phyloP scores from a whole-genome alignment of 2,329 filamentous ascomycete genomes.

The Botryotinia calthae region DNA sequence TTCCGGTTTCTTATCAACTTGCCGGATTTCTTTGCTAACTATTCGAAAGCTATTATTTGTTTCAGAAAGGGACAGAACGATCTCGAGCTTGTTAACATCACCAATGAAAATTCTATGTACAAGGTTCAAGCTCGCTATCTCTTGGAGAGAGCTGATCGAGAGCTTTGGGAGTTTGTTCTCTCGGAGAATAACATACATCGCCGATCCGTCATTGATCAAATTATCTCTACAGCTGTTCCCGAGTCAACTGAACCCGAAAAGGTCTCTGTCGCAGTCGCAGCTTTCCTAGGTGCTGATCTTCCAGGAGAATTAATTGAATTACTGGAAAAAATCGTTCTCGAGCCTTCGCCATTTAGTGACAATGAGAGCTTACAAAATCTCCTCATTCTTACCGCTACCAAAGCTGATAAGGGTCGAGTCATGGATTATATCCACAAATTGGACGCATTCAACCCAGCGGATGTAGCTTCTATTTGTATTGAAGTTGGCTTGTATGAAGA shows the following conservation, averaged over 20 bases:
- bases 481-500: constrained; percentile 94
- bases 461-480: constrained; percentile 90
- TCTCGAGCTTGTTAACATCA: constrained; percentile 93
- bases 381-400: constrained; percentile 92
- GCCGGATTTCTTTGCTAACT: too few species aligned
- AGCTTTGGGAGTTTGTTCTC: constrained; percentile 93
- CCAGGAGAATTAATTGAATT: constrained; percentile 94
- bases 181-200: constrained; percentile 95
- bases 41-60: constrained; percentile 55
- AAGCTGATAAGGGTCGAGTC: constrained; percentile 90
- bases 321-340: constrained; percentile 98
- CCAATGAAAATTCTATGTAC: constrained; percentile 99
- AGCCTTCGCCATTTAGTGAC: constrained; percentile 98
- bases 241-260: constrained; percentile 91
- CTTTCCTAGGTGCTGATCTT: constrained; percentile 87
- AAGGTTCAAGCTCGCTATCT: constrained; percentile 95
- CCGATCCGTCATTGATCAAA: constrained; percentile 90
- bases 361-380: constrained; percentile 96
- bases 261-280: constrained; percentile 89
- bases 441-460: constrained; percentile 83
- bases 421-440: constrained; percentile 96
- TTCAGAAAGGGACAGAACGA: constrained; percentile 98
- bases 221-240: constrained; percentile 91
- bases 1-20: too few species aligned
- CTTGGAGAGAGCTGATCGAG: constrained; percentile 80